Conservation (phyloP, 192 early-diverging fungal genomes). For the Coemansia sp. region DNA sequence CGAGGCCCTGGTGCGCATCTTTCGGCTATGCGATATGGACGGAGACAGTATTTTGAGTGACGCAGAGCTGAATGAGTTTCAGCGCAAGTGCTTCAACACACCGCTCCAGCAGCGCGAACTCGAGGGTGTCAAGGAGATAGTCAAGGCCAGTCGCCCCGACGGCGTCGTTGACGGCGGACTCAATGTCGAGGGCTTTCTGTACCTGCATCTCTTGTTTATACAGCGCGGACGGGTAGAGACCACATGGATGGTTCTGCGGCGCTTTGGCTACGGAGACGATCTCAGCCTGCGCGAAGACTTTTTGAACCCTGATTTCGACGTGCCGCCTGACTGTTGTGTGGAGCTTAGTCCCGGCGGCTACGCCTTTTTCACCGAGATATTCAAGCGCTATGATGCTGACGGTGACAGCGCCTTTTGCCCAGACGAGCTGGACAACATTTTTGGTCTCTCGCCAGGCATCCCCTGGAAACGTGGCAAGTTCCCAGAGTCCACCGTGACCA, state of each 20-base stretch:
- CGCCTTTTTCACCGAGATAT: conserved; percentile 92
- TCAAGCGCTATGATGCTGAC: conserved; percentile 93
- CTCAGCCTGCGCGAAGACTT: conserved; percentile 89
- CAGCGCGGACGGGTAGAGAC: conserved; percentile 96
- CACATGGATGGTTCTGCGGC: conserved; percentile 95
- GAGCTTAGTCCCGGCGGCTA: conserved; percentile 93
- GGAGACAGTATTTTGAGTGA: conserved; percentile 91
- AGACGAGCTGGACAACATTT: conserved; percentile 80
- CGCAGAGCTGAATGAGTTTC: conserved; percentile 93
- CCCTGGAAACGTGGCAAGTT: conserved; percentile 92
- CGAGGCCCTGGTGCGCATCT: conserved; percentile 90
- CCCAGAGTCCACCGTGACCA: conserved; percentile 88
- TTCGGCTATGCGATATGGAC: conserved; percentile 93
- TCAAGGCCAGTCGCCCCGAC: conserved; percentile 80
- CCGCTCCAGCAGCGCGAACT: conserved; percentile 95
- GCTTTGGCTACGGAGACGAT: conserved; percentile 97
- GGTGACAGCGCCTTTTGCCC: conserved; percentile 93
- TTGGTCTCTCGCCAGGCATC: conserved; percentile 85
- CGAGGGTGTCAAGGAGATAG: conserved; percentile 94
- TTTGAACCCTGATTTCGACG: conserved; percentile 82
- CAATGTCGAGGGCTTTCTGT: conserved; percentile 92
- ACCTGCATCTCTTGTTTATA: conserved; percentile 94
- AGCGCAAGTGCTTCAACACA: conserved; percentile 93
- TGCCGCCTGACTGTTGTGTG: conserved; percentile 86
- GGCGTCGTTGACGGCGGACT: conserved; percentile 86